phyloP scores from a whole-genome alignment of 2,329 filamentous ascomycete species.

The Penicillium sp. region DNA sequence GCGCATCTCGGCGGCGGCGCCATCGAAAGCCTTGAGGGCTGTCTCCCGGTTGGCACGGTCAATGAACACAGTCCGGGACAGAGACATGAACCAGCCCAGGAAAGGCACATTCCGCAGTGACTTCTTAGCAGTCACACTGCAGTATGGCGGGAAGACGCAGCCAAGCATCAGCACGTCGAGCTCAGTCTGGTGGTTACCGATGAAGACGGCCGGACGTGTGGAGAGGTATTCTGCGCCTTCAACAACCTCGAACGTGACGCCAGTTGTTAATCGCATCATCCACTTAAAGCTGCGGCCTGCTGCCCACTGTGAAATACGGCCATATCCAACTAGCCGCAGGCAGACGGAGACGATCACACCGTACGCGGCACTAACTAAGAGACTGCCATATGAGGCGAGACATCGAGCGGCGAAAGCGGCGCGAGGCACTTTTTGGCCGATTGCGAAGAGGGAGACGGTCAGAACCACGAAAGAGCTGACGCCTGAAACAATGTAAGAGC shows the following conservation, averaged over 20 bases:
- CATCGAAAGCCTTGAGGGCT: conserved; percentile 74
- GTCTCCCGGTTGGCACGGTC: conserved; percentile 77
- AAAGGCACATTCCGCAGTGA: conserved; percentile 70
- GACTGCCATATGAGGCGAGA: conserved; percentile 39
- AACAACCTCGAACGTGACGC: conserved; percentile 64
- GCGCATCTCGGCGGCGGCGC: conserved; percentile 72
- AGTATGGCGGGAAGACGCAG: conserved; percentile 79
- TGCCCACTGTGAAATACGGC: conserved; percentile 76
- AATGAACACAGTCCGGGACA: conserved; percentile 89
- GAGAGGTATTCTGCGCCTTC: conserved; percentile 58
- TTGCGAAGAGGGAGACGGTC: conserved; percentile 41
- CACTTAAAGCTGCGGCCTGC: conserved; percentile 70
- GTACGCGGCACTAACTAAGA: conserved; percentile 52
- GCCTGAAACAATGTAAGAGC: conserved; percentile 51
- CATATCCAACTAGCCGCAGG: conserved; percentile 62
- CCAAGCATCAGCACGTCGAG: conserved; percentile 90
- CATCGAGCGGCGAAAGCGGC: conserved; percentile 41
- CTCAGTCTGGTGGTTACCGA: conserved; percentile 94
- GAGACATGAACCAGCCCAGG: conserved; percentile 85
- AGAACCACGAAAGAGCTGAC: conserved; percentile 59
- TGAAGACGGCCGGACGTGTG: conserved; percentile 74
- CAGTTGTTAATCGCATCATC: conserved; percentile 64
- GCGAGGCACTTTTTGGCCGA: conserved; percentile 36
- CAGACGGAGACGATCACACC: conserved; percentile 66
- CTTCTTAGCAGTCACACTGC: conserved; percentile 85